Conservation (phyloP, 345 rosid genomes). For the Hibiscus tridactylites region DNA sequence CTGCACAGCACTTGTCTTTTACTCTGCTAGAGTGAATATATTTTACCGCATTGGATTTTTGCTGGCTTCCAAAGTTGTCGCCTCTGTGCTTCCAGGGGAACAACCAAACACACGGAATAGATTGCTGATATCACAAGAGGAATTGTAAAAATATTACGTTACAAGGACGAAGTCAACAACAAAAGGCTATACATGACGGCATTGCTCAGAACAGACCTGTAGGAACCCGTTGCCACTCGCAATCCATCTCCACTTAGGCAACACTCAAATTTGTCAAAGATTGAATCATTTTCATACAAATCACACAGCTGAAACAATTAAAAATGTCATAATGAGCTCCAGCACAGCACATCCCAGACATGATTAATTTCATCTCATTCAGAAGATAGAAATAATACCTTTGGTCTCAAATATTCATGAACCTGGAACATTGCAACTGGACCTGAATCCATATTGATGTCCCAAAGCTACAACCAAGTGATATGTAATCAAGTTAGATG, state of each 20-base stretch:
- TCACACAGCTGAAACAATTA: constrained; percentile 73
- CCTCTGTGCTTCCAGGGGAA: constrained; percentile 63
- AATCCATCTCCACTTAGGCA: constrained; percentile 88
- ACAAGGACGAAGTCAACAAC: neutral
- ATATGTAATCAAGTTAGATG: constrained; percentile 10
- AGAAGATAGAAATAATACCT: constrained; percentile 35
- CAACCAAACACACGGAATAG: constrained; percentile 90
- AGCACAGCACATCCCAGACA: neutral
- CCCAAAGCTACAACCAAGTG: constrained; percentile 58
- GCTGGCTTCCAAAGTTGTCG: constrained; percentile 93
- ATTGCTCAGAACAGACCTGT: constrained; percentile 47
- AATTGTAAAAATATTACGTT: constrained; percentile 2
- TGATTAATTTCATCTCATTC: neutral
- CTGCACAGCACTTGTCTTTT: neutral
- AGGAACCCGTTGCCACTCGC: constrained; percentile 95
- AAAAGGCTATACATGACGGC: neutral
- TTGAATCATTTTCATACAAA: constrained; percentile 93
- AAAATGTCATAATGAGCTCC: constrained; percentile 10
- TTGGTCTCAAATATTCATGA: constrained; percentile 87
- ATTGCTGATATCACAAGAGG: constrained; percentile 43
- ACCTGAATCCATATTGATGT: constrained; percentile 95
- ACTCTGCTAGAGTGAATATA: neutral
- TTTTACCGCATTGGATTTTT: constrained; percentile 95
- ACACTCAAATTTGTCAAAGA: constrained; percentile 98
- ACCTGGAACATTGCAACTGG: constrained; percentile 94